Base-by-base conservation (phyloP, 345 rosid genomes). In the Excoecaria cochinchinensis region DNA sequence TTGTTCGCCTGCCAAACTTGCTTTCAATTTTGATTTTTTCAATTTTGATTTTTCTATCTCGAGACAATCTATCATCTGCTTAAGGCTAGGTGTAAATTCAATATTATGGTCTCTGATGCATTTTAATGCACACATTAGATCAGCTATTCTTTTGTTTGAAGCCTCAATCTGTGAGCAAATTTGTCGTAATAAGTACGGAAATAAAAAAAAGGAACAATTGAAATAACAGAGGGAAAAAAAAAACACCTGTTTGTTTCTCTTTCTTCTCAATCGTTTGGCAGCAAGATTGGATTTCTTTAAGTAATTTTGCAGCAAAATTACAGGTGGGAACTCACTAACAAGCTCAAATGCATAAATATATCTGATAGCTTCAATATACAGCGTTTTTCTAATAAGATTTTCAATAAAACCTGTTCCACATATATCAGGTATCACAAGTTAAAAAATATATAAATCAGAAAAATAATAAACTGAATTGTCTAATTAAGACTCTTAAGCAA, bases 261-360 rank as follows among this genome's bases (percentile, higher is more conserved):
- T 67, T 39, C n/a, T n/a, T n/a, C 42, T 51, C 21, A 72, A 51
- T 24, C 50, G 68, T 31, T 50, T 60, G 17, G 70, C 79, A 47
- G n/a, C 31, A 19, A 5, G 51, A 13, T n/a, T 66, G 31, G 56
- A 36, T 12, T 77, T 8, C 5, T 62, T 48, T 65, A 77, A 1
- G 73, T 63, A 78, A 22, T 69, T 38, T 25, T 69, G 53, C 63
- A 88, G 58, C 44, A 88, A 68, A 42, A 56, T 21, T 57, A 13
- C 76, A 5, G 85, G 61, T 38, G 82, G 67, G 70, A 75, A 80
- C 64, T 75, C 75, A 44, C 80, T 84, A 48, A 55, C 75, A 25
- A 80, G 63, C 59, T 80, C 69, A 76, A 83, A 74, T 3, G 84
- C 78, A 75, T 78, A 78, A 25, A 83, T 80, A 69, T 81, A 80